A percentile compares a stretch with the other conserved stretches of the same genome.
Conservation (phyloP, 2,329 filamentous ascomycete species). For the Lachnellula subtilissima region DNA sequence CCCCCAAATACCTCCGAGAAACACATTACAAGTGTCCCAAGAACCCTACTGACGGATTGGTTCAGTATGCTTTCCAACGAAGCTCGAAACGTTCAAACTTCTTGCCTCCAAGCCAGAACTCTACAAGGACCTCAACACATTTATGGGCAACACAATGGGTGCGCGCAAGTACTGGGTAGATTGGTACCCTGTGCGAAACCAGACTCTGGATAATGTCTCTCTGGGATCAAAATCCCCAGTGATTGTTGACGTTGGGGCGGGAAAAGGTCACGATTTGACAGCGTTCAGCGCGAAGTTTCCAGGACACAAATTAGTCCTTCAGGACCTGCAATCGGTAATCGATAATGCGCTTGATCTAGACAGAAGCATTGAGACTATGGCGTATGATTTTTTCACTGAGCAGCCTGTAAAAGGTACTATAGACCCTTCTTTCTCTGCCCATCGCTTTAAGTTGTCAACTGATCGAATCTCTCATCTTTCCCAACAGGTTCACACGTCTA, state of each 20-base stretch:
- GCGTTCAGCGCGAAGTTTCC: slow-evolving; percentile 7
- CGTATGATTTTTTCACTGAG: slow-evolving; percentile 27
- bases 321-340: slow-evolving; percentile 18
- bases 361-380: slow-evolving; percentile 24
- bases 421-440: too few relatives aligned
- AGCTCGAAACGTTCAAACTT: slow-evolving; percentile 3
- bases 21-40: slow-evolving; percentile 5
- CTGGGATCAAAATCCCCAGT: not conserved
- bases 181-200: slow-evolving; percentile 6
- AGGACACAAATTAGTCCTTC: slow-evolving; percentile 12
- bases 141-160: slow-evolving; percentile 8
- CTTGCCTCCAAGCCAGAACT: slow-evolving; percentile 4
- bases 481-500: slow-evolving; percentile 29
- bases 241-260: slow-evolving; percentile 14
- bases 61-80: slow-evolving; percentile 12
- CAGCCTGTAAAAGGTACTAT: slow-evolving; percentile 25
- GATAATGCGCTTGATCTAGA: slow-evolving; percentile 4
- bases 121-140: slow-evolving; percentile 5
- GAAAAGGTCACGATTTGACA: slow-evolving; percentile 9
- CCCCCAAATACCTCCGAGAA: slow-evolving; percentile 6
- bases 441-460: not conserved
- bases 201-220: slow-evolving; percentile 1
- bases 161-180: slow-evolving; percentile 5
- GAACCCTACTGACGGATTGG: slow-evolving; percentile 1
- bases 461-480: too few relatives aligned